A percentile compares a stretch with the other conserved stretches of the same genome.
Conservation (phyloP, 2,329 filamentous ascomycete genomes). For the Colletotrichum ledebouriae region DNA sequence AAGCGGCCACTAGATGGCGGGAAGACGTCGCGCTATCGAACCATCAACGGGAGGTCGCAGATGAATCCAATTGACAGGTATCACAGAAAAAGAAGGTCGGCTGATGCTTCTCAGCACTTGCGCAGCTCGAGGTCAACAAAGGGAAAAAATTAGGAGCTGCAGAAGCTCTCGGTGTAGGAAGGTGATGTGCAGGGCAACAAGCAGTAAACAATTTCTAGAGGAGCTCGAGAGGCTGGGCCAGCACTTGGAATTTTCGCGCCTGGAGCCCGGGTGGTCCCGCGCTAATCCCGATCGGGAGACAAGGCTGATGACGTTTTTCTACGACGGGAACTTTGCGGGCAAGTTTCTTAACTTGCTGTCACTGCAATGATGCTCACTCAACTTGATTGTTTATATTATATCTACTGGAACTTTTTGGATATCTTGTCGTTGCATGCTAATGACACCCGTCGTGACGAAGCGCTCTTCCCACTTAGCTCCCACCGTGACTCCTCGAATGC, state of each 20-base stretch:
- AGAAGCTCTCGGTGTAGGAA: conserved; percentile 32
- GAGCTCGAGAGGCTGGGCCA: conserved; percentile 50
- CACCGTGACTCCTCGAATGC: background rate
- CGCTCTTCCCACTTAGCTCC: no score
- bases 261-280: conserved; percentile 44
- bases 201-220: conserved; percentile 51
- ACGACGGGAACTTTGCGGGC: background rate
- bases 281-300: conserved; percentile 53
- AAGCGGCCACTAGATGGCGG: conserved; percentile 42
- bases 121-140: conserved; percentile 34
- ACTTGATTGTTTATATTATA: no score
- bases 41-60: conserved; percentile 48
- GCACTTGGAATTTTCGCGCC: conserved; percentile 55
- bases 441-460: no score
- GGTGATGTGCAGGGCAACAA: conserved; percentile 38
- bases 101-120: conserved; percentile 17
- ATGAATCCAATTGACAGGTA: conserved; percentile 28
- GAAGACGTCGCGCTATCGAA: conserved; percentile 45
- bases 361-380: background rate
- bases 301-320: conserved; percentile 49
- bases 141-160: conserved; percentile 32
- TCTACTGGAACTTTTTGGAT: no score
- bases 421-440: no score
- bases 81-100: background rate
- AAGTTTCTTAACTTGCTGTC: background rate